Base-by-base conservation (phyloP, 352 stramenopile genomes). In the Phytophthora fragariaefolia region DNA sequence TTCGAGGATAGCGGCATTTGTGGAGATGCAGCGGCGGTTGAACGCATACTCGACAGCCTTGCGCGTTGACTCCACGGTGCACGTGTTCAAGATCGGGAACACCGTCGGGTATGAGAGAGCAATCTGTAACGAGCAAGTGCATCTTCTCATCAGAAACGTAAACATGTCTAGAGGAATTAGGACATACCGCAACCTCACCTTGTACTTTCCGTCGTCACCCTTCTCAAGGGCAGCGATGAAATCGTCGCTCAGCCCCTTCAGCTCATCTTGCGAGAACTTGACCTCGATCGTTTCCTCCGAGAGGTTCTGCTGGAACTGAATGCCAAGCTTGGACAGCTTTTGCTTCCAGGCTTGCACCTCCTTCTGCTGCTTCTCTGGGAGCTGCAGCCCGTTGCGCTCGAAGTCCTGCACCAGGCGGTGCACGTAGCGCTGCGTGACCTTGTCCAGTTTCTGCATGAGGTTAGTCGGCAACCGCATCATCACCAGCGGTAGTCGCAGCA, bases 51-150 rank as follows among this genome's bases (percentile, higher is more conserved):
- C 76, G 1, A 97, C 89, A 27, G 79, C 71, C 60, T 92, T 90
- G 27, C 91, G 89, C 40, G 91, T 97, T 22, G 83, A 82, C 51
- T 87, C 77, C 4, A 97, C 87, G 3, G 81, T 87, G 74, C 91
- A 97, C 28, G 80, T 95, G 61, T 91, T 90, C 36, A 95, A 80
- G 57, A 97, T 96, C 13, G 90, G 87, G 63, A 96, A 96, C 32
- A 97, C 89, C 1, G 91, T 95, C 45, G 90, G 88, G 78, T 97
- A 97, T 43, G 92, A 96, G 24, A 97, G 79, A 7, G 79, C 88
- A 58, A 92, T 76, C 80, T 90, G 32, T 7, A 40, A 50, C 6
- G 34, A n/a, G 23, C 45, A 17, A 43, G 9, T 4, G 22, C 62
- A 38, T 46, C 22, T 32, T 20, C 3, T 17, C n/a, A 28, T 71